Evolutionary conservation across 2,329 filamentous ascomycete genomes (phyloP).

Genomic region (Juglanconis juglandina): DNA sequence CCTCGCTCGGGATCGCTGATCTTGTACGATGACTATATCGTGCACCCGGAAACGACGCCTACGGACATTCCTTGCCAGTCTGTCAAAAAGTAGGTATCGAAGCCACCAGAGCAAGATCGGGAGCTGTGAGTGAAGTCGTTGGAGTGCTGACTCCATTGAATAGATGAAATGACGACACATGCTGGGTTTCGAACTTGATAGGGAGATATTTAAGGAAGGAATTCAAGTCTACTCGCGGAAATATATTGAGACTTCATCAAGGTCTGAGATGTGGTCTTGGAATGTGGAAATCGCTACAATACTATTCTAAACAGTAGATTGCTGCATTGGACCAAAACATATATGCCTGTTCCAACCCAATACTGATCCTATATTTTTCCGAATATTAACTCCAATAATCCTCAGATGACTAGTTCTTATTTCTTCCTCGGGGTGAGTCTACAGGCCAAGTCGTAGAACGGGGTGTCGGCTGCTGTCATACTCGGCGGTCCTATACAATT

Average conservation of each 20-base stretch:
- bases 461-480: not conserved
- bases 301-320: too few species aligned
- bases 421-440: not conserved
- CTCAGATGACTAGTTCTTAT: not conserved
- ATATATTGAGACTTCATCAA: too few species aligned
- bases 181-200: not conserved
- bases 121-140: not conserved
- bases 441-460: not conserved
- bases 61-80: not conserved
- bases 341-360: too few species aligned
- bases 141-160: not conserved
- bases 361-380: too few species aligned
- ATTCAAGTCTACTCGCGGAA: too few species aligned
- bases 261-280: too few species aligned
- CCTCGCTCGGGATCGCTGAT: not conserved
- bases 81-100: not conserved
- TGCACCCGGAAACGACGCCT: not conserved
- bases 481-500: not conserved
- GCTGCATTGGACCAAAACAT: too few species aligned
- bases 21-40: conserved; percentile 1
- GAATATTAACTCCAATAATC: too few species aligned
- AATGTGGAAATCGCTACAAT: too few species aligned
- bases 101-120: not conserved
- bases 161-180: not conserved
- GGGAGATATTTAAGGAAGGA: too few species aligned